phyloP scores from a whole-genome alignment of 2,329 filamentous ascomycete species.

The Daldinia sp. region DNA sequence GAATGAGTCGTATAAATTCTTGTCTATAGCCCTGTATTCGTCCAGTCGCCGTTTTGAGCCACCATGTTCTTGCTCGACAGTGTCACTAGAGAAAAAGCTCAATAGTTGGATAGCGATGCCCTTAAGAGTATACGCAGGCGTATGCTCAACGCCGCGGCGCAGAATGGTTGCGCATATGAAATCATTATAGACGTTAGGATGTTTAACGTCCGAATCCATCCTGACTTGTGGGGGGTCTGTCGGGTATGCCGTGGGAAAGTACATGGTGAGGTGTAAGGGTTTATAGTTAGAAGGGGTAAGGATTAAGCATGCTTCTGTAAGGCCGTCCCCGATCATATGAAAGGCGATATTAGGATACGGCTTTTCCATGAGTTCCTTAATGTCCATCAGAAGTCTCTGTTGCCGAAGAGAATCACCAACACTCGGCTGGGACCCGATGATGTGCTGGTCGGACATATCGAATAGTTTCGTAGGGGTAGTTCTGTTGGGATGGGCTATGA shows the following conservation, averaged over 20 bases:
- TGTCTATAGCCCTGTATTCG: constrained; percentile 34
- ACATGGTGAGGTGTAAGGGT: constrained; percentile 54
- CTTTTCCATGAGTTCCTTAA: constrained; percentile 54
- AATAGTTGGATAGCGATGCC: constrained; percentile 60
- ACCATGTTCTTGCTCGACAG: constrained; percentile 52
- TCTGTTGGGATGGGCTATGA: not conserved
- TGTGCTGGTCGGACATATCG: not conserved
- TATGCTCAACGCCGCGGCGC: constrained; percentile 53
- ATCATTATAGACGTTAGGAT: constrained; percentile 55
- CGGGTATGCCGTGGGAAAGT: constrained; percentile 50
- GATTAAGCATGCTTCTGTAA: constrained; percentile 53
- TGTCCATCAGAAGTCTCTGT: constrained; percentile 52
- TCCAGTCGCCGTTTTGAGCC: constrained; percentile 38
- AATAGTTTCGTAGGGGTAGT: not conserved
- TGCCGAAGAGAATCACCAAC: constrained; percentile 1
- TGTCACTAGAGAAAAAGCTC: constrained; percentile 60
- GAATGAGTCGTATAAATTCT: constrained; percentile 23
- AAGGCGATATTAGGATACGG: constrained; percentile 58
- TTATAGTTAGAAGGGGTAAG: constrained; percentile 51
- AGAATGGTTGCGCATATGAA: constrained; percentile 60
- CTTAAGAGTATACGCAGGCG: constrained; percentile 60
- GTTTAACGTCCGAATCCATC: constrained; percentile 53
- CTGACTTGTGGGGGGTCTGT: constrained; percentile 49
- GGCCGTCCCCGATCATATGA: constrained; percentile 48
- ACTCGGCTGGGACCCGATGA: not conserved